Base-by-base conservation (phyloP, 208 protist species). In the Trypanosoma theileri region DNA sequence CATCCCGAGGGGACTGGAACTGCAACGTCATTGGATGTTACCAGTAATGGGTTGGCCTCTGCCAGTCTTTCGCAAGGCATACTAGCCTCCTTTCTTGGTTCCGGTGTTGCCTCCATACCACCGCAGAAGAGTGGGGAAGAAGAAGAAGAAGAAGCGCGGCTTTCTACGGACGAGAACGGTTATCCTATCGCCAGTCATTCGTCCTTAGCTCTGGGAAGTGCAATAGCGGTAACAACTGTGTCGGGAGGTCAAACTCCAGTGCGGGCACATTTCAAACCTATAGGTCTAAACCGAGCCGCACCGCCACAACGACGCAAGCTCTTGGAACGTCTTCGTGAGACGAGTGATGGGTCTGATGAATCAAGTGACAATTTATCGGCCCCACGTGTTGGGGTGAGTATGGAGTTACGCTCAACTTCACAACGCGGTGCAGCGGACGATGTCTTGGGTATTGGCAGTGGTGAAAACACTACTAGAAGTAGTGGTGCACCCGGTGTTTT, bases 111-210 rank as follows among this genome's bases (percentile, higher is more conserved):
- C 14, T 19, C 28, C 9, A 6, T 14, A 0, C 35, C 40, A 19
- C 4, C 21, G 19, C 28, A 17, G 28, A 17, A 17, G 14, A 45
- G 16, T 19, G 22, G 51, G 17, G 22, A 60, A 13, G 42, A 68
- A 24, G 24, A 44, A 24, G 24, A 44, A 17, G 16, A 26, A 35
- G 40, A 58, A 0, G 35, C 31, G 41, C 8, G 21, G 4, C 26
- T 24, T 59, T 60, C 51, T 1, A 26, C 41, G 0, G 63, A 68
- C 11, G 63, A 68, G 40, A 51, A 68, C 35, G 63, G n/a, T 40
- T 52, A 60, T 53, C 53, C 53, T 22, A 8, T 59, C 53, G 3
- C 24, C 19, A 10, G 14, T 7, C 7, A 59, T n/a, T 2, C 28
- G 28, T 35, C 6, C 6, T 17, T 3, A 4, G 0, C 40, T 42